phyloP scores from a whole-genome alignment of 192 early-diverging fungal species.

The Chytriomyces confervae region DNA sequence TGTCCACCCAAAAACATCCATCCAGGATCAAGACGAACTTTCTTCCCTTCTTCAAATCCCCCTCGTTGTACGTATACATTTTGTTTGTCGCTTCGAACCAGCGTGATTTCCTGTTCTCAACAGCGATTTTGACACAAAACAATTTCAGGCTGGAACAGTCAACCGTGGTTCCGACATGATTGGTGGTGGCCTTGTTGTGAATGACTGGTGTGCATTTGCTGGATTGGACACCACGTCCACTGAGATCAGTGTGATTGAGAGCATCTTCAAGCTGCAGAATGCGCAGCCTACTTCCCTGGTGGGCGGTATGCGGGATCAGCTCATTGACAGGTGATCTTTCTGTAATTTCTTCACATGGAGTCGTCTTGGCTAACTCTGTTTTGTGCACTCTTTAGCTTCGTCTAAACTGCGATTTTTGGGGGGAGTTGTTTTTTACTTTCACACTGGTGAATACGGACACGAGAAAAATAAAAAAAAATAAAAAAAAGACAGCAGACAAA shows the following conservation, averaged over 20 bases:
- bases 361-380: neutral
- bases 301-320: slow-evolving; percentile 89
- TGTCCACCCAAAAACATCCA: slow-evolving; percentile 91
- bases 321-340: slow-evolving; percentile 74
- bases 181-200: slow-evolving; percentile 96
- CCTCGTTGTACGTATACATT: slow-evolving; percentile 62
- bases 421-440: neutral
- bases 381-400: neutral
- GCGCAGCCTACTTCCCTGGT: slow-evolving; percentile 88
- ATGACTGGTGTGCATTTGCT: slow-evolving; percentile 98
- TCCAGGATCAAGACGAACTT: slow-evolving; percentile 98
- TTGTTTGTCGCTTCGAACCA: neutral
- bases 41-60: slow-evolving; percentile 97
- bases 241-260: slow-evolving; percentile 95
- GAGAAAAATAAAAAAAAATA: too few species aligned
- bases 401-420: neutral
- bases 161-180: slow-evolving; percentile 98
- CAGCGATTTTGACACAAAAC: slow-evolving; percentile 4
- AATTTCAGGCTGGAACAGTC: slow-evolving; percentile 86
- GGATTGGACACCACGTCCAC: slow-evolving; percentile 96
- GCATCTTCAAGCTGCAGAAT: slow-evolving; percentile 97
- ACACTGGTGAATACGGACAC: too few species aligned
- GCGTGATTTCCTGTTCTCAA: slow-evolving; percentile 12
- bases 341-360: neutral
- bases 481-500: too few species aligned